Conservation (phyloP, 306 rosid genomes). For the Macrotyloma uniflorum region DNA sequence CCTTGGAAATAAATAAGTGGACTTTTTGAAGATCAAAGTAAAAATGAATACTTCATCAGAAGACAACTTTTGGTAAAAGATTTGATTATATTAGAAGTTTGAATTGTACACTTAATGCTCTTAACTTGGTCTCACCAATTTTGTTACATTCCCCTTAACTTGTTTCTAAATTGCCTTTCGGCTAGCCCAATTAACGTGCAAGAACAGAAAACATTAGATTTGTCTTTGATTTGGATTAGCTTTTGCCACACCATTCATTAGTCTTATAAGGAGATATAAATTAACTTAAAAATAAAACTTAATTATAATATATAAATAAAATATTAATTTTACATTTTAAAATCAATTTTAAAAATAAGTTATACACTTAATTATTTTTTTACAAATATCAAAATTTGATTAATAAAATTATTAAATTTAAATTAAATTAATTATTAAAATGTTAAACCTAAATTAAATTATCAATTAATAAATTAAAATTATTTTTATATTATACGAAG, state of each 20-base stretch:
- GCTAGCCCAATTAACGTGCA: background rate
- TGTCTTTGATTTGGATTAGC: background rate
- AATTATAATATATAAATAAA: too few species aligned
- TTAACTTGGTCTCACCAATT: background rate
- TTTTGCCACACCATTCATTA: background rate
- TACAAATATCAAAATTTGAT: too few species aligned
- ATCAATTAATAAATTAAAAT: too few species aligned
- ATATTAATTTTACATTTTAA: too few species aligned
- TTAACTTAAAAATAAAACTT: too few species aligned
- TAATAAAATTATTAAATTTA: too few species aligned
- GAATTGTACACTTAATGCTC: background rate
- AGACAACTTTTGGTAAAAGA: background rate
- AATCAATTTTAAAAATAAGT: too few species aligned
- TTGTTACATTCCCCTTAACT: background rate
- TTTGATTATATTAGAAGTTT: background rate
- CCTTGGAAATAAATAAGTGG: background rate
- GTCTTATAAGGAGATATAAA: too few species aligned
- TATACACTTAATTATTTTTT: too few species aligned
- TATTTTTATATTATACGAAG: too few species aligned
- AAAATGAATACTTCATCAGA: background rate
- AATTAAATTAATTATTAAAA: too few species aligned
- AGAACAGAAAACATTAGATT: background rate
- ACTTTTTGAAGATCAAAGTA: background rate
- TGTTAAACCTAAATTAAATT: too few species aligned
- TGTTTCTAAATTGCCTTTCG: background rate